Conservation (phyloP, 2,329 filamentous ascomycete species). For the Hymenoscyphus fraxineus region DNA sequence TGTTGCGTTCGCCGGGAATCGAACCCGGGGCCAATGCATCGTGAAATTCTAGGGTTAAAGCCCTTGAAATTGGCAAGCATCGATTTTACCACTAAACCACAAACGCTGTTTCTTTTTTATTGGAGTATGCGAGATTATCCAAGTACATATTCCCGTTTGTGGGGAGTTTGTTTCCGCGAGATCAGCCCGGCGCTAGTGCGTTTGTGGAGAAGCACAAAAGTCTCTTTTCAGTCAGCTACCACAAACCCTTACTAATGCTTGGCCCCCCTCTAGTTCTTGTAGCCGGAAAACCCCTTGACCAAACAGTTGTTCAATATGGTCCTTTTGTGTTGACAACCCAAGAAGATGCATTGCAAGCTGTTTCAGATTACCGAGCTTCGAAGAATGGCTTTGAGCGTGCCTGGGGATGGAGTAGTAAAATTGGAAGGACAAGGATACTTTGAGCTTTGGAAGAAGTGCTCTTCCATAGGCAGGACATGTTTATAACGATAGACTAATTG, state of each 20-base stretch:
- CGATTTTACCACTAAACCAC: constrained; percentile 19
- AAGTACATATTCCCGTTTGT: background rate
- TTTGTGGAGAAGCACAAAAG: background rate
- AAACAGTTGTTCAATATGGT: constrained; percentile 78
- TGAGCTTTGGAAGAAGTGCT: constrained; percentile 3
- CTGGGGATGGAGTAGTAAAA: constrained; percentile 77
- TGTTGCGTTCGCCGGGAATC: constrained; percentile 32
- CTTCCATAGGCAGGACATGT: background rate
- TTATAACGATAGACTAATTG: background rate
- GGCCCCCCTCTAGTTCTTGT: constrained; percentile 52
- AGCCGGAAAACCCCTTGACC: constrained; percentile 75
- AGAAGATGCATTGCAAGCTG: constrained; percentile 71
- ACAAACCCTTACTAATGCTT: constrained; percentile 19
- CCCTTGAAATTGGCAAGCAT: constrained; percentile 22
- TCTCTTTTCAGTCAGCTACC: background rate
- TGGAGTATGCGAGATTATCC: background rate
- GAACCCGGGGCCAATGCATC: constrained; percentile 34
- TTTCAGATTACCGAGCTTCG: constrained; percentile 69
- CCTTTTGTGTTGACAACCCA: constrained; percentile 75
- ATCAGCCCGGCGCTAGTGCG: background rate
- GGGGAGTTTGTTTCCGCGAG: background rate
- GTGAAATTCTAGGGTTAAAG: background rate
- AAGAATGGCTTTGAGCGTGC: constrained; percentile 79
- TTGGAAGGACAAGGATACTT: constrained; percentile 57
- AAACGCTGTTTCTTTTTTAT: constrained; percentile 16